Evolutionary conservation across 2,329 filamentous ascomycete genomes (phyloP).

Genomic region (Talaromyces islandicus): DNA sequence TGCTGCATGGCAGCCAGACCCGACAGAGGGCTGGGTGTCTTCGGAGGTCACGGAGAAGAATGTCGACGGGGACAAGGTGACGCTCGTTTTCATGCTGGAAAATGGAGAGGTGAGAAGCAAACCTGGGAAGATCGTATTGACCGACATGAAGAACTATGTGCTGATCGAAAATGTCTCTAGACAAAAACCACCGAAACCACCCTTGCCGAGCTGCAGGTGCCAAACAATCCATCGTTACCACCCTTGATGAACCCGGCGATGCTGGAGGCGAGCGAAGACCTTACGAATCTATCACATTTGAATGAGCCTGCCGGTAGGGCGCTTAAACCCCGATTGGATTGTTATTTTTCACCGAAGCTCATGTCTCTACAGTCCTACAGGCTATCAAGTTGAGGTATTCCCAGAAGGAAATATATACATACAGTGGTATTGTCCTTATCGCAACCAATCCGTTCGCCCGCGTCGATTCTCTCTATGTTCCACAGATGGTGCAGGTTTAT

Average conservation of each 20-base stretch:
- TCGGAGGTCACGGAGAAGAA: constrained; percentile 88
- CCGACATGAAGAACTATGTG: not conserved
- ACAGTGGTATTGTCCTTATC: constrained; percentile 97
- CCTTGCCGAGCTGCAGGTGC: constrained; percentile 66
- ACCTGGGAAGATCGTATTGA: not conserved
- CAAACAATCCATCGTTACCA: constrained; percentile 71
- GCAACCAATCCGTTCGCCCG: constrained; percentile 96
- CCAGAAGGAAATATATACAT: constrained; percentile 99
- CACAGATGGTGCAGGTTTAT: constrained; percentile 99
- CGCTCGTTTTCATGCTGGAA: constrained; percentile 78
- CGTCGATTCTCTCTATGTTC: constrained; percentile 96
- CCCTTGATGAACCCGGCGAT: constrained; percentile 97
- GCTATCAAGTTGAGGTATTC: constrained; percentile 94
- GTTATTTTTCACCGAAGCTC: constrained; percentile 13
- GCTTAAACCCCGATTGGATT: constrained; percentile 13
- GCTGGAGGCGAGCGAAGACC: constrained; percentile 95
- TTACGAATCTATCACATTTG: constrained; percentile 94
- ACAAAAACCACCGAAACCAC: constrained; percentile 75
- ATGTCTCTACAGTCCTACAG: constrained; percentile 66
- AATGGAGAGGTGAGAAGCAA: constrained; percentile 74
- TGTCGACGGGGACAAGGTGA: constrained; percentile 77
- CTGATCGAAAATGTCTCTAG: constrained; percentile 41
- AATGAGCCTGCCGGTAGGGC: constrained; percentile 90
- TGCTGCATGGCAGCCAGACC: constrained; percentile 96
- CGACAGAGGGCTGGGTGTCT: constrained; percentile 92